Evolutionary conservation across 306 rosid genomes (phyloP), one percentile per base, ranked within the genome.

Genomic region (Cucurbita pepo): DNA sequence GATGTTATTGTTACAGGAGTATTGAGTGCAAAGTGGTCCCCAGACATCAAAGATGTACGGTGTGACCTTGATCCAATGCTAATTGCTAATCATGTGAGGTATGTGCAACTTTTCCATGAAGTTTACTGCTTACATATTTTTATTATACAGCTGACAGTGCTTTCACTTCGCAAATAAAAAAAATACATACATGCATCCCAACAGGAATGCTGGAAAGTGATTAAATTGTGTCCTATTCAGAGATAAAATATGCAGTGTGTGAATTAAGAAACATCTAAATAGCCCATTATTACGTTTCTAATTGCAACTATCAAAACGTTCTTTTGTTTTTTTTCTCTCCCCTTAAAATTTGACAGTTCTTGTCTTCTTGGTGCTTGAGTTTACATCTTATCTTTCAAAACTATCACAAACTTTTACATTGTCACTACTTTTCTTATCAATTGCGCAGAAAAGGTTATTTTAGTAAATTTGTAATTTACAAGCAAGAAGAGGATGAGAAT

Each of bases 11-110:
- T 87, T 79, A 83, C 97, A 8, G 98, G 98, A 38, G 78, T 90
- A 67, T 82, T 93, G 81, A 93, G 94, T 48, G 97, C 98, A 69
- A 93, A 79, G 83, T 93, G 98, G 98, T 87, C 98, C 66, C 88
- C 97, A 59, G 98, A 90, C 76, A 78, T 93, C 76, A 93, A 90
- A 84, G 97, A 88, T 78, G 98, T 93, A 50, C 90, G 98, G 18
- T 93, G 98, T 21, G 96, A 93, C 75, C 97, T 93, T 71, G 97
- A 90, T 83, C 96, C 98, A 34, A 79, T 93, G 67, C 77, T 93
- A 57, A 79, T 93, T 82, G 96, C 97, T 73, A 93, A 93, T 85
- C 86, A 79, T 71, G 69, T 88, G 77, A 90, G 97, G 98, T 90
- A 77, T 75, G 58, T 72, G 55, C 37, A 71, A 9, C 48, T 13